Percentiles rank a stretch among this genome's conserved stretches.
Evolutionary conservation across 139 green algal species (phyloP).

Genomic region (Chlamydomonas asymmetrica): DNA sequence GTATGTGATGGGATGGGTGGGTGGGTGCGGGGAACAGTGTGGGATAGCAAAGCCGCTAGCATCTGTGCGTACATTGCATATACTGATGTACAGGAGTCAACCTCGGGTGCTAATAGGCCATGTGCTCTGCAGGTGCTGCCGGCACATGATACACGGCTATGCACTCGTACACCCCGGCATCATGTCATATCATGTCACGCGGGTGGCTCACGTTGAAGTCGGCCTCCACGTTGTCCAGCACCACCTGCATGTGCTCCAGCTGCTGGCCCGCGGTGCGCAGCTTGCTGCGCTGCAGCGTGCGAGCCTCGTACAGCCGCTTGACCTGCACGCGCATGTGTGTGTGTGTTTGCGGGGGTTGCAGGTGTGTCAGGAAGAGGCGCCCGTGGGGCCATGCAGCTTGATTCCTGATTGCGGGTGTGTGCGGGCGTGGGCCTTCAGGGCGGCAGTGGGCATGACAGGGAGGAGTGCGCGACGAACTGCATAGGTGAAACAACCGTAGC

Average conservation of each 20-base stretch:
- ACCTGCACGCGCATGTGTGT: constrained; percentile 1
- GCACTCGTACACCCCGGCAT: background rate
- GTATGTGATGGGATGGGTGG: too few species aligned
- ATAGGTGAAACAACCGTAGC: too few species aligned
- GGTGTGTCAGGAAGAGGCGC: too few species aligned
- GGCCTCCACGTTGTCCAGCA: constrained; percentile 36
- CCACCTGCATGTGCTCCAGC: constrained; percentile 32
- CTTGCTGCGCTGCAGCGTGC: constrained; percentile 18
- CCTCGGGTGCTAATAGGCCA: background rate
- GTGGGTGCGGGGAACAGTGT: too few species aligned
- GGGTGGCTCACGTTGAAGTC: constrained; percentile 25
- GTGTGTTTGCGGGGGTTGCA: too few species aligned
- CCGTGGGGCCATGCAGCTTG: too few species aligned
- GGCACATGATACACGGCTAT: background rate
- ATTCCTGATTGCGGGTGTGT: too few species aligned
- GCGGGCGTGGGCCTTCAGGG: background rate
- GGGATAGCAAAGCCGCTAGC: too few species aligned
- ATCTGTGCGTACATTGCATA: too few species aligned
- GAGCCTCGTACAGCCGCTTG: constrained; percentile 23
- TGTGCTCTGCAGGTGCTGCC: background rate
- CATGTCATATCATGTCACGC: background rate
- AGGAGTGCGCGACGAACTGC: too few species aligned
- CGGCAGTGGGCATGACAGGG: background rate
- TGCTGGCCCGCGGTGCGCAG: constrained; percentile 26
- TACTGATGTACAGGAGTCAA: too few species aligned